Percentiles rank a stretch among this genome's conserved stretches.
Evolutionary conservation across 2,329 filamentous ascomycete genomes (phyloP).

Genomic region (Trichoderma hamatum): DNA sequence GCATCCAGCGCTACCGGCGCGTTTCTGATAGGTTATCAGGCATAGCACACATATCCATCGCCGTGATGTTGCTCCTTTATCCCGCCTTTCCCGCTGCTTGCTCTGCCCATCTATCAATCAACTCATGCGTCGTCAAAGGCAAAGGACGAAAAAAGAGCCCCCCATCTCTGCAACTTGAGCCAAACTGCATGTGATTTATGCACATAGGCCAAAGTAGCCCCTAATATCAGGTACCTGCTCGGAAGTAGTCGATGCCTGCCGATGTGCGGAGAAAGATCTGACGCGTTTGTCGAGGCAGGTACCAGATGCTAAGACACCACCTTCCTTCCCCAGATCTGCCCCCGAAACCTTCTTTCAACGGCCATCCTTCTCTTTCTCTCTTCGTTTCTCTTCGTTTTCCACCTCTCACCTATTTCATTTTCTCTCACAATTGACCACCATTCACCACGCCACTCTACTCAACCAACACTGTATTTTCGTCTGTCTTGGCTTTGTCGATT

Average conservation of each 20-base stretch:
- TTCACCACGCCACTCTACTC: background rate
- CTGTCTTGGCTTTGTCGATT: background rate
- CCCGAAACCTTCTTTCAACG: conserved; percentile 29
- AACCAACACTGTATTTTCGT: background rate
- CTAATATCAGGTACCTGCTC: background rate
- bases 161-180: background rate
- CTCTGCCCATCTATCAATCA: background rate
- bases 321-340: conserved; percentile 24
- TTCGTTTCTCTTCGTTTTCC: conserved; percentile 13
- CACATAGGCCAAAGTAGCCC: conserved; percentile 1
- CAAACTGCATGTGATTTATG: background rate
- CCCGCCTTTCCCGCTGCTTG: background rate
- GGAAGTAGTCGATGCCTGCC: conserved; percentile 5
- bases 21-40: background rate
- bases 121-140: background rate
- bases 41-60: background rate
- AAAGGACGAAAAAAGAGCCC: background rate
- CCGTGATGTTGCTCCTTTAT: background rate
- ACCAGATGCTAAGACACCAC: conserved; percentile 26
- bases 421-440: background rate
- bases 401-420: background rate
- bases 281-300: conserved; percentile 27
- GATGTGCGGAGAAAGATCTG: conserved; percentile 23
- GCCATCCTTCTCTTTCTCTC: background rate
- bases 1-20: background rate